Conservation (phyloP, 805 yeast genomes). For the Candida rishiriensis region DNA sequence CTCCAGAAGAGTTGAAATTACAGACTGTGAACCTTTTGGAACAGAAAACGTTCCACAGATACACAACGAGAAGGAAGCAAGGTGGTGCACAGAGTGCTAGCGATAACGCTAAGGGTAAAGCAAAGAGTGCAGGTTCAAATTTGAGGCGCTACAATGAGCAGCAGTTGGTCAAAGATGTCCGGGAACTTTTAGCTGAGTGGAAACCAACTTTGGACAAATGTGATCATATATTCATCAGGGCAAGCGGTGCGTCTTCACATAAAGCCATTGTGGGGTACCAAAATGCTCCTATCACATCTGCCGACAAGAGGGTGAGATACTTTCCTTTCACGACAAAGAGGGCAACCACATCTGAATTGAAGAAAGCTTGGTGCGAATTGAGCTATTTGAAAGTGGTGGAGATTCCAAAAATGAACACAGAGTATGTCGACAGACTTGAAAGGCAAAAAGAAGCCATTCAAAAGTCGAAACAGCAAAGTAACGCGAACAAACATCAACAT, state of each 20-base stretch:
- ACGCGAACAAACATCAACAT: conserved; percentile 2
- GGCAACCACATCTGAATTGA: conserved; percentile 78
- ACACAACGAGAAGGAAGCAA: conserved; percentile 94
- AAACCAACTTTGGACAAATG: conserved; percentile 53
- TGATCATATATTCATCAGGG: conserved; percentile 69
- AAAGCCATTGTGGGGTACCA: conserved; percentile 64
- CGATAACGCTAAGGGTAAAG: conserved; percentile 91
- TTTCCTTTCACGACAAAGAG: conserved; percentile 90
- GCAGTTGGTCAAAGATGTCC: conserved; percentile 74
- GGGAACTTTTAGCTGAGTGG: conserved; percentile 67
- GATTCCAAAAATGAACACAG: conserved; percentile 45
- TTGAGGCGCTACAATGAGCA: conserved; percentile 87
- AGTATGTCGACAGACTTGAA: conserved; percentile 22
- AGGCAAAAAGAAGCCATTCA: conserved; percentile 29
- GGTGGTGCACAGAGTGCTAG: conserved; percentile 95
- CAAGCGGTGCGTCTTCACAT: conserved; percentile 67
- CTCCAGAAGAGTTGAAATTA: conserved; percentile 45
- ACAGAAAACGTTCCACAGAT: conserved; percentile 88
- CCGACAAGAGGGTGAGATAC: conserved; percentile 58
- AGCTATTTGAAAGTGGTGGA: conserved; percentile 52
- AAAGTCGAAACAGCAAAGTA: conserved; percentile 21
- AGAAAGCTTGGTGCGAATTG: conserved; percentile 78
- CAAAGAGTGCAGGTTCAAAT: conserved; percentile 92
- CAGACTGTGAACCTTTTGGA: conserved; percentile 63
- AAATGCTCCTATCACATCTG: conserved; percentile 44